Base-by-base conservation (phyloP, 768 basidiomycete genomes). In the Tricholoma matsutake region DNA sequence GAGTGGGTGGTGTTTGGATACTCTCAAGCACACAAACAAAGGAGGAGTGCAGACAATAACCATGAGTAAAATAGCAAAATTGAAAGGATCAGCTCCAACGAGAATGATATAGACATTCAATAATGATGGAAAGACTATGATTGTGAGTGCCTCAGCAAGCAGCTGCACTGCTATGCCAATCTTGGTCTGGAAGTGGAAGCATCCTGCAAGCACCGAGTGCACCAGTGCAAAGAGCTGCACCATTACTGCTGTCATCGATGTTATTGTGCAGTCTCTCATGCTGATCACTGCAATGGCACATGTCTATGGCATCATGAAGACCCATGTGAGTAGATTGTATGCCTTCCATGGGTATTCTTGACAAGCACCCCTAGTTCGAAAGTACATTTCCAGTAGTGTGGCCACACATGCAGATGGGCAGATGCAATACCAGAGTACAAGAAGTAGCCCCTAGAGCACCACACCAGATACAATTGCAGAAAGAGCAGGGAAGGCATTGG, bases 41-140 rank as follows among this genome's bases (percentile, higher is more conserved):
- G 66, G 62, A n/a, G 25, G 39, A 20, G 56, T 61, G n/a, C 61
- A 61, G 57, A 51, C 60, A 34, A 60, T 61, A 25, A 53, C 60
- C 25, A 43, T 61, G 41, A 47, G 60, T 52, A 22, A 37, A 29
- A 13, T n/a, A 25, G 3, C 22, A 4, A 35, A 49, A 43, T 49
- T 2, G 18, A 49, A 4, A 14, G 29, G 34, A 32, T 31, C 53
- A 22, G 29, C 20, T 22, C 8, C 28, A 61, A 18, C 6, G 11
- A 47, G 45, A 25, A 14, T 2, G 22, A 25, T n/a, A 49, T 41
- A 58, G 61, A 35, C 57, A 18, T 18, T 52, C 45, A 47, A 61
- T 22, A n/a, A 31, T 16, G 13, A 61, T 13, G 13, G 57, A 16
- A 31, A 14, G 18, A 59, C n/a, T 22, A 58, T 32, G 4, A 61